Base-by-base conservation (phyloP, 1,284 basidiomycete species). In the Boletus semigastroideus region DNA sequence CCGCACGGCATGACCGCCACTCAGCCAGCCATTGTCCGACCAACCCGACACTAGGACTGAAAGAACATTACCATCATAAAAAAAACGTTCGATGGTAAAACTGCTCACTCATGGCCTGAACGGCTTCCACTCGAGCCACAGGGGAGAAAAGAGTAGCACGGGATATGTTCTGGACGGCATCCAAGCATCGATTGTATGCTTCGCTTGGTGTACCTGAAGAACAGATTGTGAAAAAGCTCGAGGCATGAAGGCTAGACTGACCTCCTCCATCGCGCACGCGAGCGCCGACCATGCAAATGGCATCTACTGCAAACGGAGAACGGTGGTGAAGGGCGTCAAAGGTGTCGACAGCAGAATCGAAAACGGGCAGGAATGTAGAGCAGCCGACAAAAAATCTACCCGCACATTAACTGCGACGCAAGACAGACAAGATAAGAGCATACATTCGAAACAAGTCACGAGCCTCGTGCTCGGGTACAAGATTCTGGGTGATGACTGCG, bases 11-110 rank as follows among this genome's bases (percentile, higher is more conserved):
- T 95, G 92, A 6, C 92, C 92, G 7, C 91, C 90, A 58, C 89
- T 90, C 22, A 95, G 71, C 93, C 93, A 96, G 2, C 92, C 92
- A 60, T 91, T 90, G 59, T 94, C 90, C 13, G 89, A 92, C 87
- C 92, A 95, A 8, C 92, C 91, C 22, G 92, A 88, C 14, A 94
- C 84, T 45, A 94, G 76, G 49, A 93, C 90, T 92, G 46, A 14
- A 47, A 37, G 14, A 44, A 52, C 17, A 55, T 57, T 40, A 58
- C 50, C 52, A 52, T 48, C 12, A 10, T 33, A 33, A 25, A 25
- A 25, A 25, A 44, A 42, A 45, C 27, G 31, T 19, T 13, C 12
- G 2, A 36, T 16, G 30, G 34, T 30, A 25, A 27, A 25, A 28
- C 36, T 2, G 74, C 87, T 66, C 59, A 92, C 89, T 87, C 90